Conservation (phyloP, 495 filamentous ascomycete genomes). For the Penicillium angulare region DNA sequence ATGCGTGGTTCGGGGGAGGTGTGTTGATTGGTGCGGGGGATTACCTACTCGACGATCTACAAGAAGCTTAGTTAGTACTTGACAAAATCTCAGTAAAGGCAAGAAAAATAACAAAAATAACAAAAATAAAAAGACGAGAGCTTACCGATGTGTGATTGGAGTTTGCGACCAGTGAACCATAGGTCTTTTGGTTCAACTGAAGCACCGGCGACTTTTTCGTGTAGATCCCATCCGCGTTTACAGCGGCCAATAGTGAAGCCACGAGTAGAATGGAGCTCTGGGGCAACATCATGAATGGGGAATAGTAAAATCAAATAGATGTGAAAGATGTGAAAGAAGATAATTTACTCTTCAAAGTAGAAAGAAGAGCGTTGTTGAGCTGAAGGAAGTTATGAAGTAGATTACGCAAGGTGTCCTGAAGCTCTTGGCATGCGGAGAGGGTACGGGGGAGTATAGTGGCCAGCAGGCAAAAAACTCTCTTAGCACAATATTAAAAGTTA, state of each 20-base stretch:
- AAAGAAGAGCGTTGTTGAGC: slow-evolving; percentile 1
- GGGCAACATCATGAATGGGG: slow-evolving; percentile 26
- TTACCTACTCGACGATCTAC: slow-evolving; percentile 67
- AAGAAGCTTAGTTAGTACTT: background rate
- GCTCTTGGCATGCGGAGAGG: slow-evolving; percentile 44
- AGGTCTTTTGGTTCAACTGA: slow-evolving; percentile 79
- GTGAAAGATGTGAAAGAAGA: too few species aligned
- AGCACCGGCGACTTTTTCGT: slow-evolving; percentile 83
- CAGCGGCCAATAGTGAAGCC: slow-evolving; percentile 55
- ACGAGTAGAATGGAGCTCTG: slow-evolving; percentile 33
- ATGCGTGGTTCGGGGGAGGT: background rate
- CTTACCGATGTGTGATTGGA: slow-evolving; percentile 91
- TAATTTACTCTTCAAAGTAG: too few species aligned
- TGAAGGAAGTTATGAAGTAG: slow-evolving; percentile 7
- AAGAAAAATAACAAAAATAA: too few species aligned
- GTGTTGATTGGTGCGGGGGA: slow-evolving; percentile 14
- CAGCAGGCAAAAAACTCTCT: too few species aligned
- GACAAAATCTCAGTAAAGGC: background rate
- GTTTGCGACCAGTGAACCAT: slow-evolving; percentile 79
- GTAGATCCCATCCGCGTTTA: slow-evolving; percentile 72
- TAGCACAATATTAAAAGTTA: too few species aligned
- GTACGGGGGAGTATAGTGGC: too few species aligned
- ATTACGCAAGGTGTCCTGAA: slow-evolving; percentile 50
- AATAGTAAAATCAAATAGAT: background rate
- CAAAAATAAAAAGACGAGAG: background rate